Base-by-base conservation (phyloP, 106 monocot genomes). In the Allium fistulosum region DNA sequence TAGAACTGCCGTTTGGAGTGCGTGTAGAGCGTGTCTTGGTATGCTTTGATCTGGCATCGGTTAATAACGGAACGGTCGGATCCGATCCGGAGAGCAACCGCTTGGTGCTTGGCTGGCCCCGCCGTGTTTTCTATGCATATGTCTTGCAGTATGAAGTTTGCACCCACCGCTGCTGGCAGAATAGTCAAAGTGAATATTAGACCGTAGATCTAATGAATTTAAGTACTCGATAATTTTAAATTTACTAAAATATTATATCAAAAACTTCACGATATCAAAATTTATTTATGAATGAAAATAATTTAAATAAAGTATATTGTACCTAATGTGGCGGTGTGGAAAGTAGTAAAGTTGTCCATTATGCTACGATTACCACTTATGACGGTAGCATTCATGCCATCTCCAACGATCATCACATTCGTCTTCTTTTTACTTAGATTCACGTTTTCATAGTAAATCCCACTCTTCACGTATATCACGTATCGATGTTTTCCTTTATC, bases 41-140 rank as follows among this genome's bases (percentile, higher is more conserved):
- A 82, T 1, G 28, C 82, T 2, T 48, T 62, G 52, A 82, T 45
- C 51, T 47, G 57, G 71, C 82, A 82, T 0, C 75, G 74, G 58
- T 82, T 71, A 17, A 82, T 53, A 11, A 70, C 78, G 0, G 78
- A 62, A 0, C 4, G 47, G 52, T 82, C 82, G 11, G 74, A 78
- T 4, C 74, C 61, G 13, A 77, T 47, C 7, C 79, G 75, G 14
- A 88, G 79, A 0, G 84, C 88, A 28, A 88, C 84, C 2, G 88
- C 88, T 53, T 88, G 88, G 79, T 84, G 84, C 81, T 82, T 84
- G 50, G 45, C 15, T 49, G 88, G 76, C 0, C 88, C 84, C 48
- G 88, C 83, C 17, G 88, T 84, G 81, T 88, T 88, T 72, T 84
- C 81, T 48, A 88, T 72, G 57, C 74, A 53, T n/a, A 82, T 58